Percentiles rank a stretch among this genome's conserved stretches.
Evolutionary conservation across 1,139 yeast genomes (phyloP).

Genomic region (Sugiyamaella neomexicana): DNA sequence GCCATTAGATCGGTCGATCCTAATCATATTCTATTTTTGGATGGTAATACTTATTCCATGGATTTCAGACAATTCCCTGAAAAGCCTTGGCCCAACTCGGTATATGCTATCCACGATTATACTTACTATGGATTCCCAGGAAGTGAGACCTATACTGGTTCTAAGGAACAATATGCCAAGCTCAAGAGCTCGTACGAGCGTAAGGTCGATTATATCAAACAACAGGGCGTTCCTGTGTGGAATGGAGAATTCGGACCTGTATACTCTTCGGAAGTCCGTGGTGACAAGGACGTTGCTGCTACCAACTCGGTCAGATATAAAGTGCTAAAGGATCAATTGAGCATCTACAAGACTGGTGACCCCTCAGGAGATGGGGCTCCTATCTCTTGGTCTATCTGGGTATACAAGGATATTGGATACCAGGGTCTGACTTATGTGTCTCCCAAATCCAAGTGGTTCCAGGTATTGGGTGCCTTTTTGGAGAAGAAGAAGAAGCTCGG

Average conservation of each 20-base stretch:
- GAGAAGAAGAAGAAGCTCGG: constrained; percentile 48
- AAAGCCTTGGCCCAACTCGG: constrained; percentile 42
- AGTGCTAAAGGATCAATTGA: constrained; percentile 48
- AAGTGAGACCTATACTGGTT: constrained; percentile 40
- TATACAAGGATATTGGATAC: constrained; percentile 52
- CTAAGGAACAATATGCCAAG: constrained; percentile 40
- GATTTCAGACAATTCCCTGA: constrained; percentile 49
- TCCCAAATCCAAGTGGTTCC: constrained; percentile 47
- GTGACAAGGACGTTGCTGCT: constrained; percentile 43
- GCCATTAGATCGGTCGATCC: constrained; percentile 46
- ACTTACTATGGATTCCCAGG: constrained; percentile 45
- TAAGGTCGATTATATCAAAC: constrained; percentile 46
- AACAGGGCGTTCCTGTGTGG: constrained; percentile 48
- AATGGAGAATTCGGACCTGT: constrained; percentile 55
- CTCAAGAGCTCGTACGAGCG: constrained; percentile 43
- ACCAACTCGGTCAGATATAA: constrained; percentile 45
- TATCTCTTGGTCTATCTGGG: constrained; percentile 52
- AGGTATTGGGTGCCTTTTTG: constrained; percentile 45
- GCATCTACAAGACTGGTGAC: constrained; percentile 45
- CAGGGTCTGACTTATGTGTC: constrained; percentile 50
- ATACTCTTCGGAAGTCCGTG: constrained; percentile 47
- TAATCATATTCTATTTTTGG: constrained; percentile 48
- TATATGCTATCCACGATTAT: constrained; percentile 50
- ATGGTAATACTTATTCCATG: constrained; percentile 51
- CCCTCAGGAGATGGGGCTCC: constrained; percentile 51